A percentile compares a stretch with the other conserved stretches of the same genome.
These are phyloP conservation scores for Perkinsus marinus DNA, from an alignment of 169 alveolate genomes.

Conservation along the genomic window DNA sequence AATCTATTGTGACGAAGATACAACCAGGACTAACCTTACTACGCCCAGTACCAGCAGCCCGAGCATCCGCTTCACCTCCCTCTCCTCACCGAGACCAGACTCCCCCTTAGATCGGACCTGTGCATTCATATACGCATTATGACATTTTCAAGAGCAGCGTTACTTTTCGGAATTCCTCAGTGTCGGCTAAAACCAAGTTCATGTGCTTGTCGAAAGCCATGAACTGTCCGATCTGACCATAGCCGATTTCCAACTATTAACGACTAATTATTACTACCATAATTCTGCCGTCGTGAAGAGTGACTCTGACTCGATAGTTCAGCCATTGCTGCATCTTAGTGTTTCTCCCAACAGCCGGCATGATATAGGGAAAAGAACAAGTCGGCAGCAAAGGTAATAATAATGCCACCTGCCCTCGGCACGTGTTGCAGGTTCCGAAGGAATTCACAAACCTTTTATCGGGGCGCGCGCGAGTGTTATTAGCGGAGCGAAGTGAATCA, in stretches of 20 bases:
- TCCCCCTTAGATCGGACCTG: not conserved
- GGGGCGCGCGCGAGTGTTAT: not conserved
- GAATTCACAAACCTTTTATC: not conserved
- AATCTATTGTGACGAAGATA: not conserved
- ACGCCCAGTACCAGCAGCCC: constrained; percentile 70
- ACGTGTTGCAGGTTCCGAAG: too few species aligned
- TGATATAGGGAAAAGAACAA: not conserved
- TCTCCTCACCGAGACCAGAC: not conserved
- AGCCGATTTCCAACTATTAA: not conserved
- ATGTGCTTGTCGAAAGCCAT: constrained; percentile 91
- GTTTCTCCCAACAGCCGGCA: constrained; percentile 33
- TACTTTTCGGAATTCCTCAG: constrained; percentile 86
- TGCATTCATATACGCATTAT: too few species aligned
- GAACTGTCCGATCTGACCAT: constrained; percentile 82
- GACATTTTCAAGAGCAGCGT: constrained; percentile 30
- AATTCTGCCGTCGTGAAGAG: constrained; percentile 73
- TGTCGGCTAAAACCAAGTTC: constrained; percentile 86
- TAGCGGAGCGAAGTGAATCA: not conserved
- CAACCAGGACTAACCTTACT: not conserved
- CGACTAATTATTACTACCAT: constrained; percentile 2
- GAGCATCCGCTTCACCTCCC: constrained; percentile 80
- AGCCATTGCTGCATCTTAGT: constrained; percentile 84
- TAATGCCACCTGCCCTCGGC: too few species aligned
- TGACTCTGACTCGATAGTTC: constrained; percentile 84
- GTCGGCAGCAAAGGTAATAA: not conserved